Conservation (phyloP, 371 early-diverging fungal genomes). For the Zychaea mexicana region DNA sequence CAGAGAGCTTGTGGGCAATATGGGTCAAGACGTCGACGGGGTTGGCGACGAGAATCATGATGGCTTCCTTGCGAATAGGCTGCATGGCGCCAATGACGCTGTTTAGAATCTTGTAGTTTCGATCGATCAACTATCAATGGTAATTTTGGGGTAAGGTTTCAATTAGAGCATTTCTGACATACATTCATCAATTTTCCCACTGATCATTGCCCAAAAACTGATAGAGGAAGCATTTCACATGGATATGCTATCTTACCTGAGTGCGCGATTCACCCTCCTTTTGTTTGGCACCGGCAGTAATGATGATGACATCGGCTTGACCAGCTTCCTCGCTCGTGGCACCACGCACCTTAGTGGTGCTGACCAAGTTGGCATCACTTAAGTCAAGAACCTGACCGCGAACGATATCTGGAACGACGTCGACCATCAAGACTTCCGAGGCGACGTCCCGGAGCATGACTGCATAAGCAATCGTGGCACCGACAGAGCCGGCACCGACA, state of each 20-base stretch:
- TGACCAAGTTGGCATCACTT: constrained; percentile 72
- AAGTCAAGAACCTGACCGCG: constrained; percentile 81
- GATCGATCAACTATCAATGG: constrained; percentile 59
- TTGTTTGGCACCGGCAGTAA: constrained; percentile 91
- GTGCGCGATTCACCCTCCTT: constrained; percentile 75
- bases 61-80: constrained; percentile 72
- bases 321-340: constrained; percentile 76
- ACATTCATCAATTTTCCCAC: no score
- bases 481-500: constrained; percentile 84
- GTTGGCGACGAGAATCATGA: constrained; percentile 79
- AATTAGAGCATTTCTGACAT: no score
- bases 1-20: constrained; percentile 82
- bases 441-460: constrained; percentile 68
- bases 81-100: constrained; percentile 71
- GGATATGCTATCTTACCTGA: constrained; percentile 34
- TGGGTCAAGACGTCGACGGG: constrained; percentile 83
- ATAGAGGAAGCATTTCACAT: no score
- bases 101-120: constrained; percentile 78
- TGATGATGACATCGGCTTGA: constrained; percentile 81
- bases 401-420: constrained; percentile 62
- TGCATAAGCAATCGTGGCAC: constrained; percentile 75
- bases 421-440: constrained; percentile 76
- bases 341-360: constrained; percentile 60
- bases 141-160: no score
- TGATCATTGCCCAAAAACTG: no score